Conservation (phyloP, 805 yeast species). For the Saccharomycopsis fermentans region DNA sequence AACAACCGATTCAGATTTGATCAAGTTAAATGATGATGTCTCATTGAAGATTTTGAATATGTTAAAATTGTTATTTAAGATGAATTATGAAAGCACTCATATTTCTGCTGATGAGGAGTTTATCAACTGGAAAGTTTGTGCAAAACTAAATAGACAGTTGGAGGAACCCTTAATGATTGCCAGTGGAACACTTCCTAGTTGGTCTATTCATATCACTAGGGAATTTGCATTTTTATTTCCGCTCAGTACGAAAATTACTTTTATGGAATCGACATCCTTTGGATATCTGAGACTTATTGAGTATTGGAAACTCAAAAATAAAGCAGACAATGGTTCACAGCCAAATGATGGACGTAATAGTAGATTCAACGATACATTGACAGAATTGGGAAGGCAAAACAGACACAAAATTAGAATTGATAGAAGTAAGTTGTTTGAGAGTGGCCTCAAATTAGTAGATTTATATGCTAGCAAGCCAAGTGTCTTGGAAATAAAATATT, state of each 20-base stretch:
- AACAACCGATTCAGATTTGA: constrained; percentile 23
- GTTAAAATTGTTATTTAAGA: constrained; percentile 36
- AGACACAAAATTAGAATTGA: constrained; percentile 75
- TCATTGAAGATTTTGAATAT: constrained; percentile 33
- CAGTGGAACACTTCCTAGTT: constrained; percentile 73
- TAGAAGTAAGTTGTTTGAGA: constrained; percentile 56
- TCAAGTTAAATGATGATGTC: constrained; percentile 25
- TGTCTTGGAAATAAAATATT: constrained; percentile 75
- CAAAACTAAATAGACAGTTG: constrained; percentile 74
- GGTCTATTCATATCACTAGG: constrained; percentile 70
- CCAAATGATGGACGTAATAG: constrained; percentile 27
- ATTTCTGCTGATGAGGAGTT: constrained; percentile 30
- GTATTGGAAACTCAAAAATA: constrained; percentile 55
- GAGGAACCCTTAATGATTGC: constrained; percentile 87
- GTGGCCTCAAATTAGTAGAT: constrained; percentile 71
- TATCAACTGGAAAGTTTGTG: constrained; percentile 71
- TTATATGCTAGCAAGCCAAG: constrained; percentile 73
- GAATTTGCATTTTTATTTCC: constrained; percentile 79
- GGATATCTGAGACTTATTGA: constrained; percentile 80
- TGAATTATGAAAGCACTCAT: constrained; percentile 23
- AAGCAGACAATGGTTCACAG: constrained; percentile 22
- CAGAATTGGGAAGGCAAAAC: constrained; percentile 64
- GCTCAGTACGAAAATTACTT: constrained; percentile 64
- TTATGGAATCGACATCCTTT: constrained; percentile 79
- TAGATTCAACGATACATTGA: constrained; percentile 22